Percentiles rank a stretch among this genome's conserved stretches.
phyloP scores from a whole-genome alignment of 768 basidiomycete genomes.

The Leccinum subtestaceum region DNA sequence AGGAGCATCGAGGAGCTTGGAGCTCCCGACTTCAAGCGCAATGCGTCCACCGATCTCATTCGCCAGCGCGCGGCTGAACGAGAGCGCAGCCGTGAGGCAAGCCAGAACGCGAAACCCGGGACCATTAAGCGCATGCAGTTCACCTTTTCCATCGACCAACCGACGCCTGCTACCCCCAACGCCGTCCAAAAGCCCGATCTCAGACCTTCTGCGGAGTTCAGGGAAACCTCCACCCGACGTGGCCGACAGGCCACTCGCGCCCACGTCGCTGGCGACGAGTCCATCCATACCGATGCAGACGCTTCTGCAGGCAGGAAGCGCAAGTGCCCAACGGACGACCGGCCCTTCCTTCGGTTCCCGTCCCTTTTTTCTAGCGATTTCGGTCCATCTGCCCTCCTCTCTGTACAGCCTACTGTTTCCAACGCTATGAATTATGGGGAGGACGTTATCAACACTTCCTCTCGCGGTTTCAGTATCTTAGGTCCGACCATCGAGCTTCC shows the following conservation, averaged over 20 bases:
- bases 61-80: slow-evolving; percentile 78
- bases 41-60: slow-evolving; percentile 76
- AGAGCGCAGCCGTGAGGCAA: slow-evolving; percentile 74
- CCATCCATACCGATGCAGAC: too few species aligned
- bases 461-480: slow-evolving; percentile 56
- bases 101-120: slow-evolving; percentile 59
- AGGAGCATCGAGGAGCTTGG: slow-evolving; percentile 85
- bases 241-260: slow-evolving; percentile 36
- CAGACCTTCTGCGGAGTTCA: slow-evolving; percentile 64
- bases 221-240: slow-evolving; percentile 42
- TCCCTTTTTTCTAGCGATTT: slow-evolving; percentile 68
- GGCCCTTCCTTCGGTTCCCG: slow-evolving; percentile 61
- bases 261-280: too few species aligned
- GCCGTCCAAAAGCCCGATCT: slow-evolving; percentile 62
- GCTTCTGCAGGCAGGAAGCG: slow-evolving; percentile 23
- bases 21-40: slow-evolving; percentile 79
- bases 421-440: slow-evolving; percentile 76
- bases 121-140: slow-evolving; percentile 89
- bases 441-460: slow-evolving; percentile 50
- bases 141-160: slow-evolving; percentile 82
- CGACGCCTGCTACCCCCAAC: slow-evolving; percentile 44
- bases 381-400: slow-evolving; percentile 73
- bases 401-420: slow-evolving; percentile 63
- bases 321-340: slow-evolving; percentile 22
- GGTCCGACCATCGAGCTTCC: slow-evolving; percentile 85